Evolutionary conservation across 495 filamentous ascomycete genomes (phyloP), one percentile per base, ranked within the genome.

Genomic region (Aspergillus olivimuriae): DNA sequence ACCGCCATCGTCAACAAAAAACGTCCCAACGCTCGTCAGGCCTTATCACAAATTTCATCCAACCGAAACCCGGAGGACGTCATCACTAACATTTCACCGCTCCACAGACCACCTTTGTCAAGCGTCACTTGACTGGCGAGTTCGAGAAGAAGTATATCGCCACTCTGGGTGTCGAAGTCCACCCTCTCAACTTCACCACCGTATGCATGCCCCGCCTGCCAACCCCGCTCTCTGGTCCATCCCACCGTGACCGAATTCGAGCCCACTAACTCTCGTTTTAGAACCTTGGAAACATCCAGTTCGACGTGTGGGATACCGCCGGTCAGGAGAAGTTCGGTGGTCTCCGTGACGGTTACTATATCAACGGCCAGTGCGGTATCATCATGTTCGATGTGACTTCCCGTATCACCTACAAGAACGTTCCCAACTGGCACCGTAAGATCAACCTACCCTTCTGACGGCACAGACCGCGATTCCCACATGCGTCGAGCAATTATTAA

Each of bases 121-220:
- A 97, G 83, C 94, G 94, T 59, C 94, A 99, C 70, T 74, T 97
- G 77, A 97, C 94, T 63, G 94, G 94, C 52, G 94, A 99, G 66
- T 99, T 99, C 65, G 94, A 99, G 80, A 99, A 99, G 84, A 99
- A 97, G 76, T 99, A 99, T 72, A 96, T 99, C 68, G 94, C 94
- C 50, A 99, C 94, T 44, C 83, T 99, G 46, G 94, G 94, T 85
- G 94, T 99, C 57, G 94, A 99, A 67, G 94, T 99, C 53, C 94
- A 99, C 74, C 87, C 89, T 63, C 83, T 94, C 48, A 82, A 77
- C 56, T 95, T 95, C 80, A 87, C 80, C 57, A 95, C 89, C 60
- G 87, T 94, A 86, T 72, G n/a, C n/a, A n/a, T n/a, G 85, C 77
- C 66, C 58, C 56, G 51, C 63, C 51, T 48, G 42, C 11, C 31